Percentiles rank a stretch among this genome's conserved stretches.
Conservation (phyloP, 1,284 basidiomycete species). For the Megacollybia platyphylla region DNA sequence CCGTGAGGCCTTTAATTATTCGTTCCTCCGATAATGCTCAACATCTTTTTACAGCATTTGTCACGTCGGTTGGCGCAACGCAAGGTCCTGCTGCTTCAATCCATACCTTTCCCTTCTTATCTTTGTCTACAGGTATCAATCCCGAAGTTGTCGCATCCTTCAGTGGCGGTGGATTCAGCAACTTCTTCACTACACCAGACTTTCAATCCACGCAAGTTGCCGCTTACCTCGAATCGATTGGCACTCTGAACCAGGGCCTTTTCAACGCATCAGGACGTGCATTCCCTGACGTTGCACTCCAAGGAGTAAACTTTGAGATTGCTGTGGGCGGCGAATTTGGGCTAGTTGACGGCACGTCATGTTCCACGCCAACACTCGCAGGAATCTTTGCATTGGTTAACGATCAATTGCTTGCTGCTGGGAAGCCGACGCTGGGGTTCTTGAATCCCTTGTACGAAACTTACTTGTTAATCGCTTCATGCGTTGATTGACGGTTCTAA, state of each 20-base stretch:
- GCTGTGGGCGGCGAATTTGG: conserved; percentile 5
- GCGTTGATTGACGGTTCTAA: background rate
- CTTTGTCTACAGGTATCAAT: conserved; percentile 9
- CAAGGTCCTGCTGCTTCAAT: conserved; percentile 1
- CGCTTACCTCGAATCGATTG: conserved; percentile 18
- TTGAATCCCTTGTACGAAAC: conserved; percentile 19
- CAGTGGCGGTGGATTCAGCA: conserved; percentile 21
- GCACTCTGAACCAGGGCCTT: conserved; percentile 15
- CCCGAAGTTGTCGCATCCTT: conserved; percentile 14
- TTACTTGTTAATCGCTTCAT: background rate
- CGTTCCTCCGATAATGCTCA: conserved; percentile 5
- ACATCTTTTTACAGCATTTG: conserved; percentile 11
- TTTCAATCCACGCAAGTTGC: conserved; percentile 20
- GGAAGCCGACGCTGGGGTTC: conserved; percentile 22
- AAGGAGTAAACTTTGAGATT: conserved; percentile 14
- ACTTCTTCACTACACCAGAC: conserved; percentile 15
- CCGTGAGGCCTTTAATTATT: background rate
- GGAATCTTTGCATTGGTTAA: conserved; percentile 23
- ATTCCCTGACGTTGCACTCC: conserved; percentile 25
- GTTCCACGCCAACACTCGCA: conserved; percentile 22
- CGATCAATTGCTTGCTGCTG: conserved; percentile 16
- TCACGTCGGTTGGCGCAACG: conserved; percentile 19
- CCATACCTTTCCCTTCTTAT: conserved; percentile 21
- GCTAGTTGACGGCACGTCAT: conserved; percentile 19
- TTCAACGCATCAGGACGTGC: conserved; percentile 18